Evolutionary conservation across 2,329 filamentous ascomycete genomes (phyloP), one percentile per base, ranked within the genome.

Genomic region (Penicillium griseofulvum): DNA sequence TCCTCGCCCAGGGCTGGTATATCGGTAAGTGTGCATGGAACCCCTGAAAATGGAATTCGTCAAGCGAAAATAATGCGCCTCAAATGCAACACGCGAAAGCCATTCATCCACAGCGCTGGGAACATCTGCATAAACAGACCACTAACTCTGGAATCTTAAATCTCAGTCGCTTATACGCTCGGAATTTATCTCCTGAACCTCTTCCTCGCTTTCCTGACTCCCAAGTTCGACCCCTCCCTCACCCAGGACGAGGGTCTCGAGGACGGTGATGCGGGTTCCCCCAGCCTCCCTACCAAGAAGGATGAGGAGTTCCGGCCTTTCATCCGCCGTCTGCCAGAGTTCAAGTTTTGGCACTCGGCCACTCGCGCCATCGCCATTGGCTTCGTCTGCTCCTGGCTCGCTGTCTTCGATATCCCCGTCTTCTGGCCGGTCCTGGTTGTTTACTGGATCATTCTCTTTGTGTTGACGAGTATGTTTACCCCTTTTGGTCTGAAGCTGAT

Each of bases 281-380:
- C 85, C 26, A 71, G 68, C 56, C 85, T 99, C 41, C 94, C 94
- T 24, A 97, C 91, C 55, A 97, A 96, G 80, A 87, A 91, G 67
- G 93, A 97, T 71, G 92, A 99, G 71, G 94, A 99, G 79, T 99
- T 99, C 81, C 87, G 91, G 61, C 94, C 94, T 4, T 99, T 99
- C 71, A 97, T 99, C 73, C 86, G 94, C 70, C 85, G 94, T 57
- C 85, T 99, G 24, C 94, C 94, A 53, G 94, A 99, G 78, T 99
- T 99, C 84, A 99, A 99, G 83, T 99, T 99, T 82, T 99, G 94
- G 94, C 91, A 97, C 79, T 89, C 90, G 68, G 91, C 93, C 51
- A 97, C 93, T 54, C 86, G 91, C 70, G 93, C 93, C 52, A 84
- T 97, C 67, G 72, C 81, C 63, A 90, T 97, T 69, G 86, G 83